Base-by-base conservation (phyloP, 1,284 basidiomycete species). In the Boletus mariae region DNA sequence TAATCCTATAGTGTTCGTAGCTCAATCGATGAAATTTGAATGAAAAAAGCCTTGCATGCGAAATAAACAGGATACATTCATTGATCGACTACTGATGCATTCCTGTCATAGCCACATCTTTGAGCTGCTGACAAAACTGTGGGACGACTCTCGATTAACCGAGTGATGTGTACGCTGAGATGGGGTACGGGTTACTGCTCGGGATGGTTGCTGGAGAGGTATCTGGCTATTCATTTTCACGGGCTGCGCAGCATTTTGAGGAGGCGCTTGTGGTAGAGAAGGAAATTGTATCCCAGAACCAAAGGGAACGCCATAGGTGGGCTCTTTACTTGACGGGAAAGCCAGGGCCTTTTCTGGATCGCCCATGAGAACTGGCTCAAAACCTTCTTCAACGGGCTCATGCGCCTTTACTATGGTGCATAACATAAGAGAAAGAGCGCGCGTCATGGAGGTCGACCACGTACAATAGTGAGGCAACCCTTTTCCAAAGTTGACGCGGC, bases 401-500 rank as follows among this genome's bases (percentile, higher is more conserved):
- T 84, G 73, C 8, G 75, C 72, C 56, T 80, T 78, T 52, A 89
- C 85, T 89, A 29, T 6, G 46, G 1, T 41, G n/a, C 2, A 23
- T 42, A 26, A 52, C 11, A 29, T 54, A 29, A 28, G 48, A 20
- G 34, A 28, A 44, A 38, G 15, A 45, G 38, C 35, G 28, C 34
- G 13, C 31, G 23, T 6, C 12, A 28, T 26, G 35, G 23, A 25
- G 32, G 47, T 8, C 32, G 32, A 31, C 17, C 13, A 78, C 86
- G 71, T 61, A 90, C 87, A 71, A 66, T 86, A 84, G 32, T 78
- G 79, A 49, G 77, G 69, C 54, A 92, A 72, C 25, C 87, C 87
- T 65, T 84, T 85, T 54, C 84, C 86, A 59, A 90, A 91, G 71
- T 90, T 90, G 62, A 80, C 64, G 29, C 83, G 77, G 62, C 87